Evolutionary conservation across 208 protist genomes (phyloP), one percentile per base, ranked within the genome.

Genomic region (Vickermania ingenoplastis): DNA sequence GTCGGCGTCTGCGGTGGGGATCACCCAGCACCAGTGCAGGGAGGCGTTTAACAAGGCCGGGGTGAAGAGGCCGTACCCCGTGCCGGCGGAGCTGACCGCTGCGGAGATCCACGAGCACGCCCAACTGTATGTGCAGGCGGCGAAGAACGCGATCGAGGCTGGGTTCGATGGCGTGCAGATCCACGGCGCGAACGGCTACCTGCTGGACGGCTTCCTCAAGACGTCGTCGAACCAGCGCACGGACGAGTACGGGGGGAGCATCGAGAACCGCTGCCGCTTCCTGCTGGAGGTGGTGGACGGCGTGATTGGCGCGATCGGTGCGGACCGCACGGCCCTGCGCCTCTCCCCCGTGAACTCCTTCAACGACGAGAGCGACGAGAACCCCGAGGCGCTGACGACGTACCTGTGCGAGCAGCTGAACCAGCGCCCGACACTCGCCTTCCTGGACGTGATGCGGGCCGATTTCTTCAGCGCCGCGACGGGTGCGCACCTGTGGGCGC

Each of bases 161-260:
- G 89, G 92, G 7, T 96, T 97, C 65, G 92, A 97, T 61, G 86
- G 79, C 3, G 73, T 97, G 48, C 67, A 97, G 81, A 65, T 97
- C 25, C 94, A 97, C 63, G 75, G 70, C 26, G 86, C 80, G 11
- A 81, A 97, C 68, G 92, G 89, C n/a, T 97, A 97, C 69, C 57
- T 97, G 11, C 68, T 97, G 22, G 79, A 86, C 50, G 61, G 72
- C 36, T 97, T 97, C 66, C 50, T 97, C n/a, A 75, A 60, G 57
- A 30, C 55, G n/a, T 57, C 58, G 3, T 57, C 74, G 28, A 97
- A 97, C 67, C 60, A 71, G 56, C 71, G 91, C 55, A 93, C 77
- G 1, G 91, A 86, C 56, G 58, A 85, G 54, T 97, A 96, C 67
- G 94, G 90, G 41, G 94, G 91, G 50, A 73, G 55, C 59, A 66